Evolutionary conservation across 306 rosid species (phyloP).

Genomic region (Corylus americana): DNA sequence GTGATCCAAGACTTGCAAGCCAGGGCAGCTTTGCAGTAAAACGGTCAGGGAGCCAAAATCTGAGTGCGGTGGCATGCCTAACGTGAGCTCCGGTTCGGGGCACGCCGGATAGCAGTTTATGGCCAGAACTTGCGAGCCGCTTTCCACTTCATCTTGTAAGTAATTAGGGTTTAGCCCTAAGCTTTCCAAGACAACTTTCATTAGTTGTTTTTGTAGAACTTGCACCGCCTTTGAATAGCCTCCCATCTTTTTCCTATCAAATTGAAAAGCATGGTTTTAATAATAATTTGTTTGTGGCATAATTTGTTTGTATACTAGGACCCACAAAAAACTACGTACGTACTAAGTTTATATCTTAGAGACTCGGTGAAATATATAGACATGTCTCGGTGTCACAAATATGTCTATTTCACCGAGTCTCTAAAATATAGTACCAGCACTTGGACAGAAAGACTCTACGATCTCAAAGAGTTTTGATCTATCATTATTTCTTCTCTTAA

Average conservation of each 20-base stretch:
- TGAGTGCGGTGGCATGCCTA: conserved; percentile 58
- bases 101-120: conserved; percentile 58
- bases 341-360: no score
- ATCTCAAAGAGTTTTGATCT: no score
- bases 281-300: no score
- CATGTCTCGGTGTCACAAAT: no score
- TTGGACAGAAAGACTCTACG: no score
- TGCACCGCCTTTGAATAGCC: conserved; percentile 42
- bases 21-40: conserved; percentile 45
- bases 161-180: conserved; percentile 42
- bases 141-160: conserved; percentile 39
- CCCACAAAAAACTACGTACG: no score
- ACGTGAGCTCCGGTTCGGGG: conserved; percentile 48
- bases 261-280: background rate
- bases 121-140: conserved; percentile 42
- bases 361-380: no score
- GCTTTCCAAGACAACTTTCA: conserved; percentile 36
- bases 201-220: conserved; percentile 38
- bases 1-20: conserved; percentile 41
- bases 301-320: no score
- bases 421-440: background rate
- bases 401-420: no score
- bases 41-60: conserved; percentile 51
- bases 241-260: conserved; percentile 55
- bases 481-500: background rate